Percentiles rank a stretch among this genome's conserved stretches.
Evolutionary conservation across 1,284 basidiomycete species (phyloP).

Genomic region (Moesziomyces sp.): DNA sequence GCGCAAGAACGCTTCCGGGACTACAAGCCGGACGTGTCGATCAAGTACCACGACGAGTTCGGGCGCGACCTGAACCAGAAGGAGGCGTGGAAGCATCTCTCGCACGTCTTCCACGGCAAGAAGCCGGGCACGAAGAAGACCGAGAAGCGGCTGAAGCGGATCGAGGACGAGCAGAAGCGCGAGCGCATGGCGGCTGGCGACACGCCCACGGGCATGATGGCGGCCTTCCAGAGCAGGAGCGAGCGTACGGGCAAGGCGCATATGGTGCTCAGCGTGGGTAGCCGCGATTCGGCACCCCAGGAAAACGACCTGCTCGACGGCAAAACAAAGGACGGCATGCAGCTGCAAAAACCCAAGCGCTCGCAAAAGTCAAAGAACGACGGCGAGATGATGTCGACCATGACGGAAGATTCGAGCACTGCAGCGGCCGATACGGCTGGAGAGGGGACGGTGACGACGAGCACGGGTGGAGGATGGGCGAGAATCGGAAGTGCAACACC

Average conservation of each 20-base stretch:
- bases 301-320: slow-evolving; percentile 57
- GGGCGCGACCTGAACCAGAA: slow-evolving; percentile 89
- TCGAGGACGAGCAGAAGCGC: slow-evolving; percentile 62
- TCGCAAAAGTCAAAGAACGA: slow-evolving; percentile 9
- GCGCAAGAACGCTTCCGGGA: slow-evolving; percentile 85
- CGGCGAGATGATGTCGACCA: slow-evolving; percentile 10
- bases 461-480: slow-evolving; percentile 37
- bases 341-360: slow-evolving; percentile 23
- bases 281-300: slow-evolving; percentile 58
- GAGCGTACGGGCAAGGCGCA: slow-evolving; percentile 65
- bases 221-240: slow-evolving; percentile 60
- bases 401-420: slow-evolving; percentile 4
- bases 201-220: slow-evolving; percentile 60
- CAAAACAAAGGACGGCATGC: slow-evolving; percentile 10
- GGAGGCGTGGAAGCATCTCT: slow-evolving; percentile 73
- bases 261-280: slow-evolving; percentile 66
- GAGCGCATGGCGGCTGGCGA: slow-evolving; percentile 66
- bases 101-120: slow-evolving; percentile 66
- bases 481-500: slow-evolving; percentile 41
- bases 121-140: slow-evolving; percentile 62
- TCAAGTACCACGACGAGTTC: slow-evolving; percentile 90
- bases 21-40: slow-evolving; percentile 96
- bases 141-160: slow-evolving; percentile 60
- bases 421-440: slow-evolving; percentile 6
- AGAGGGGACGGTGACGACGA: slow-evolving; percentile 9